phyloP scores from a whole-genome alignment of 148 eudicot genomes.

The Dianthus caryophyllus region DNA sequence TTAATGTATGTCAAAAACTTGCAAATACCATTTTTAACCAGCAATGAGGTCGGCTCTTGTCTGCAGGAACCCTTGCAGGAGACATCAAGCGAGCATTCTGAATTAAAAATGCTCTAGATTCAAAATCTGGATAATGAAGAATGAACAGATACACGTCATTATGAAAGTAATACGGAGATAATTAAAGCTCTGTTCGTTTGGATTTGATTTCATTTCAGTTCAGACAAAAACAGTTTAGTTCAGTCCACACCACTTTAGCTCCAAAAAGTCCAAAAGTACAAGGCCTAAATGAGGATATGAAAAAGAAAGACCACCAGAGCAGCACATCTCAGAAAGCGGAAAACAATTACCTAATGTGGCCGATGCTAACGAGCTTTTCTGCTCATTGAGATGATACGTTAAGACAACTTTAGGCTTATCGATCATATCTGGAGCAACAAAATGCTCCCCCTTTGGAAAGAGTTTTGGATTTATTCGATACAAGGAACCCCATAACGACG shows the following conservation, averaged over 20 bases:
- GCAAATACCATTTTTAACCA: constrained; percentile 69
- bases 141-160: constrained; percentile 9
- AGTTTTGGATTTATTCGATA: constrained; percentile 46
- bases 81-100: constrained; percentile 61
- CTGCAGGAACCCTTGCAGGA: constrained; percentile 52
- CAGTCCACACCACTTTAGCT: too few relatives aligned
- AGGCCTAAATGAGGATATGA: neutral
- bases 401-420: constrained; percentile 60
- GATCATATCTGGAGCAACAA: constrained; percentile 36
- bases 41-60: constrained; percentile 66
- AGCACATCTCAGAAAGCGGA: constrained; percentile 2
- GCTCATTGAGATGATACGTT: constrained; percentile 42
- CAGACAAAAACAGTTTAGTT: too few relatives aligned
- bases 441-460: constrained; percentile 63
- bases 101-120: constrained; percentile 47
- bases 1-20: neutral
- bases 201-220: too few relatives aligned
- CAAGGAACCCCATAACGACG: constrained; percentile 60
- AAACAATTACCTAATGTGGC: constrained; percentile 44
- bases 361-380: constrained; percentile 28
- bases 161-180: neutral
- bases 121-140: constrained; percentile 48
- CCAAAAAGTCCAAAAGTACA: neutral
- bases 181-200: too few relatives aligned
- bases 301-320: neutral